Conservation (phyloP, 2,329 filamentous ascomycete genomes). For the Cercospora sp. region DNA sequence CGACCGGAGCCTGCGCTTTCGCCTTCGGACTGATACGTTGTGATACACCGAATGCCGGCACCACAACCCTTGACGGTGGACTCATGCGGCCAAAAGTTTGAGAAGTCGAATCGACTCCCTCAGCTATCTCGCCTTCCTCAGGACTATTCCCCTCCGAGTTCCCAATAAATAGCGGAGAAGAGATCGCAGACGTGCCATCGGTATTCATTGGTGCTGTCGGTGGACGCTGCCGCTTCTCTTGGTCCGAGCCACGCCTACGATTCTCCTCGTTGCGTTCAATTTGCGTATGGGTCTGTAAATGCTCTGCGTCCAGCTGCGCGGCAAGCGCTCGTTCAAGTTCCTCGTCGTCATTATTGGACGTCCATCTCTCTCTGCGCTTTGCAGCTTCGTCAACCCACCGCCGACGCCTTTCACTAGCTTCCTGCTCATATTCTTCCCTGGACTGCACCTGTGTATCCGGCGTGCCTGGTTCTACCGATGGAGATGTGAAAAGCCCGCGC, state of each 20-base stretch:
- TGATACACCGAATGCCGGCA: neutral
- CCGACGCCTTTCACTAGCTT: neutral
- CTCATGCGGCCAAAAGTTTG: conserved; percentile 2
- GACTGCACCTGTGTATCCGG: neutral
- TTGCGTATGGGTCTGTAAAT: neutral
- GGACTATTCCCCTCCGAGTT: neutral
- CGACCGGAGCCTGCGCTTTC: neutral
- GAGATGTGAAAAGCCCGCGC: neutral
- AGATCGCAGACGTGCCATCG: no score
- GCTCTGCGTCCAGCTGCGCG: neutral
- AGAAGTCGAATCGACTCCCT: neutral
- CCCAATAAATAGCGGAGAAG: neutral
- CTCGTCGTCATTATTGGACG: neutral
- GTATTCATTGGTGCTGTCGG: neutral
- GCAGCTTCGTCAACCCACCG: neutral
- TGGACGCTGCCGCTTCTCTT: neutral
- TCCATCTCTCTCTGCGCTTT: neutral
- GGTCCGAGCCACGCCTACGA: neutral
- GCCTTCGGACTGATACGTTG: neutral
- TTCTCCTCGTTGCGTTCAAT: neutral
- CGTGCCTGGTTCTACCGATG: neutral
- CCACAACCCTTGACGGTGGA: neutral
- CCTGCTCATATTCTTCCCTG: neutral
- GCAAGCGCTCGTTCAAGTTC: neutral
- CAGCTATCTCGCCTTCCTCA: neutral